phyloP scores from a whole-genome alignment of 139 green algal species.

The Tetradesmus lagerheimii region DNA sequence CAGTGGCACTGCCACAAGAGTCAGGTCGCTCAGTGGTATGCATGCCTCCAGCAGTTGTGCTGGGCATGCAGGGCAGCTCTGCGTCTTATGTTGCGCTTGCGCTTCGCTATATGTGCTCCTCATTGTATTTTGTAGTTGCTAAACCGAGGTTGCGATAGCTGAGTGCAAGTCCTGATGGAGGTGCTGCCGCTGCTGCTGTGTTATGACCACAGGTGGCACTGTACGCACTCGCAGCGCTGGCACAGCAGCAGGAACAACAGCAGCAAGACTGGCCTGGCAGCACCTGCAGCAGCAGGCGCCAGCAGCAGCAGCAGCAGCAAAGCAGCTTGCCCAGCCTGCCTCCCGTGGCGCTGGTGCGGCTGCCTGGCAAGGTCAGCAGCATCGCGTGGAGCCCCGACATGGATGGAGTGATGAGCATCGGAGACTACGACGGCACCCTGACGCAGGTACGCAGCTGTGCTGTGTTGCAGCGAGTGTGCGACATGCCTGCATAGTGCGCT shows the following conservation, averaged over 20 bases:
- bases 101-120: too few relatives aligned
- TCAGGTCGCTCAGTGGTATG: background rate
- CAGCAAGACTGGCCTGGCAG: background rate
- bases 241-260: background rate
- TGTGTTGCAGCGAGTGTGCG: background rate
- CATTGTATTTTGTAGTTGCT: too few relatives aligned
- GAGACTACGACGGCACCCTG: constrained; percentile 86
- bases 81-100: too few relatives aligned
- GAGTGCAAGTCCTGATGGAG: background rate
- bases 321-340: constrained; percentile 69
- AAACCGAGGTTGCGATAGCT: too few relatives aligned
- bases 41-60: background rate
- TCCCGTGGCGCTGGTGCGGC: constrained; percentile 60
- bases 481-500: background rate
- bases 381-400: constrained; percentile 13
- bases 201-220: constrained; percentile 22
- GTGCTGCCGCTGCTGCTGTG: background rate
- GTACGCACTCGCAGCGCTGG: constrained; percentile 41
- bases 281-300: background rate
- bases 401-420: constrained; percentile 73
- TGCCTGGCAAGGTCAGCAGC: constrained; percentile 82
- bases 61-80: background rate
- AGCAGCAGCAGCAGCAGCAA: constrained; percentile 19
- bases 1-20: background rate
- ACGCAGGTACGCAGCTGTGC: constrained; percentile 59